Base-by-base conservation (phyloP, 225 moss, liverwort and hornwort genomes). In the Marchantia paleacea region DNA sequence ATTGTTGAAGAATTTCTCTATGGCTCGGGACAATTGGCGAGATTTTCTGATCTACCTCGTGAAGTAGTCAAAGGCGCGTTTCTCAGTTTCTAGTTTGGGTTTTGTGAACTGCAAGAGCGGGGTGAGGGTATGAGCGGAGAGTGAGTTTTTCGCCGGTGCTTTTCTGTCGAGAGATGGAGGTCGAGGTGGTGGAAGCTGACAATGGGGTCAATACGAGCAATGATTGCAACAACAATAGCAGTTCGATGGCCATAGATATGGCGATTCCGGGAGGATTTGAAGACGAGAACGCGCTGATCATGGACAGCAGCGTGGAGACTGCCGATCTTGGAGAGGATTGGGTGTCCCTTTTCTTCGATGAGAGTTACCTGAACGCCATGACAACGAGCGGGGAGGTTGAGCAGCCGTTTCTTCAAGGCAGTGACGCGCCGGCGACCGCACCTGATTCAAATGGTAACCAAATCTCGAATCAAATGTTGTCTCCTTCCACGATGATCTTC, bases 251-350 rank as follows among this genome's bases (percentile, higher is more conserved):
- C 20, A 60, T 50, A 10, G 77, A 77, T 20, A 63, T 77, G 60
- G 49, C 16, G 62, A 16, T 77, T 57, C 61, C 61, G 29, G 39
- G 58, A 60, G 77, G 63, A 47, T 49, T 63, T 60, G 78, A 65
- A 26, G 65, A 29, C 14, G 64, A 24, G 10, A 24, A 64, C n/a
- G 64, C 19, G 18, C 30, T 78, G 6, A 10, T 52, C 5, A 29
- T 69, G 69, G 52, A 47, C 22, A 53, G 24, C 54, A 55, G 11
- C 14, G 15, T 55, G 19, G 69, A 79, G 54, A 54, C 18, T 30
- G 22, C 69, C 49, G 91, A 91, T 15, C 83, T 92, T 47, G 89
- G 91, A 52, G 91, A 92, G 29, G 91, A 92, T 77, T 92, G 92
- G 92, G 91, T 91, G 80, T 87, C 92, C 12, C 57, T 92, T 0